Evolutionary conservation across 2,329 filamentous ascomycete species (phyloP), one percentile per base, ranked within the genome.

Genomic region (Ophiostoma piceae): DNA sequence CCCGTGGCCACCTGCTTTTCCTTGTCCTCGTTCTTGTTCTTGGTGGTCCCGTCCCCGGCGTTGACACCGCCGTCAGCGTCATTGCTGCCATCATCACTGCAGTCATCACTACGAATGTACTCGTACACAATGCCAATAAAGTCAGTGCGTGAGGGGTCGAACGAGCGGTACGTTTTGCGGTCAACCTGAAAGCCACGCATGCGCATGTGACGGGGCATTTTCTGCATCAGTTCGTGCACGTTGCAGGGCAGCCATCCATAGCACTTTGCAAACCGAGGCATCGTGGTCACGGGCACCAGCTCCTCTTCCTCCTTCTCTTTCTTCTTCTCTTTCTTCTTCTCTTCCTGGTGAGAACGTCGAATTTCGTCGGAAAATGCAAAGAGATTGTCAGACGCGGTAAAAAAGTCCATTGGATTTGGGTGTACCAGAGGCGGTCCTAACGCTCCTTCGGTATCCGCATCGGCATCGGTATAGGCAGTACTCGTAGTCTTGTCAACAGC

Each of bases 201-300:
- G n/a, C 66, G 69, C 11, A 66, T 68, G 2, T 2, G 32, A 3
- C 19, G 43, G 14, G 69, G 69, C 69, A 70, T 70, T 22, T 70
- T 70, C 12, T 57, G 12, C n/a, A 66, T 66, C 19, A 65, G 41
- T 32, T 68, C 69, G 66, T 70, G 66, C 41, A 70, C 66, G 32
- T 70, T 68, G 60, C 57, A 70, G 32, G 57, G 66, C 32, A 70
- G 41, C 69, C 69, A 70, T 8, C 69, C 69, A 43, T 68, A 68
- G 69, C 69, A 70, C 66, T 66, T 3, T 14, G 66, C 66, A 70
- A 70, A 70, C 12, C 69, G 69, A 35, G 69, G 66, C 69, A 70
- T 70, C 16, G 41, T 70, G 43, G 57, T 66, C n/a, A 70, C 41
- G 41, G 57, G 41, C 41, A 70, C 66, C 12, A 64, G 14, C 1